Evolutionary conservation across 768 basidiomycete genomes (phyloP).

Genomic region (Gloeopeniophorella convolvens): DNA sequence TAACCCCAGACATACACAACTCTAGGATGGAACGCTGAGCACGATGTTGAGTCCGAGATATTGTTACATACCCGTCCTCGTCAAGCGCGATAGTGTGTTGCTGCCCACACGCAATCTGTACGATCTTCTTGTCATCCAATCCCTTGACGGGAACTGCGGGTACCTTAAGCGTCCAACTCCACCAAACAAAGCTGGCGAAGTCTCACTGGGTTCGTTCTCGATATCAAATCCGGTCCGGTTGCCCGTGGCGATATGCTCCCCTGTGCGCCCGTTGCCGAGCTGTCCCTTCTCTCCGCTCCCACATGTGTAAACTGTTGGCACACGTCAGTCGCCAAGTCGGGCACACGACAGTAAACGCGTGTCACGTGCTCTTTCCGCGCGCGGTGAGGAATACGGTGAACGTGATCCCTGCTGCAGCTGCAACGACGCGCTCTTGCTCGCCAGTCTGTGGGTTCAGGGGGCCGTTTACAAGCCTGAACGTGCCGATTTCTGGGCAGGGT

Average conservation of each 20-base stretch:
- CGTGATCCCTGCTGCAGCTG: conserved; percentile 74
- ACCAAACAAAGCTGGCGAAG: neutral
- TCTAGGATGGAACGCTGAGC: conserved; percentile 32
- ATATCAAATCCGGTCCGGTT: conserved; percentile 82
- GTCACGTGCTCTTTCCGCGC: conserved; percentile 62
- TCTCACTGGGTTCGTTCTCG: conserved; percentile 59
- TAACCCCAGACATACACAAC: conserved; percentile 83
- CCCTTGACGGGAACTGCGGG: conserved; percentile 63
- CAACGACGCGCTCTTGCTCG: conserved; percentile 57
- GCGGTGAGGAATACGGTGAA: conserved; percentile 82
- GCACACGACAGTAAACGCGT: neutral
- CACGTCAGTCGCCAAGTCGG: conserved; percentile 3
- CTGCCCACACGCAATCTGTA: conserved; percentile 77
- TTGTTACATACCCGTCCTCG: conserved; percentile 51
- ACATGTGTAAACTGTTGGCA: conserved; percentile 65
- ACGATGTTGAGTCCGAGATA: neutral
- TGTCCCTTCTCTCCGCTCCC: conserved; percentile 93
- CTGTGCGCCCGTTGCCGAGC: conserved; percentile 86
- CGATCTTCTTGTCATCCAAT: conserved; percentile 70
- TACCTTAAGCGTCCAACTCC: conserved; percentile 16
- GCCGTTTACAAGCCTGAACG: conserved; percentile 59
- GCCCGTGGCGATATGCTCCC: conserved; percentile 84
- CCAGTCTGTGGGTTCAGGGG: conserved; percentile 37
- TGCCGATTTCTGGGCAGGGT: conserved; percentile 50
- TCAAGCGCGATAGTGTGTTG: conserved; percentile 86